These are phyloP conservation scores for Wickerhamiella lipophila DNA, from an alignment of 805 yeast species.

Conservation along the genomic window DNA sequence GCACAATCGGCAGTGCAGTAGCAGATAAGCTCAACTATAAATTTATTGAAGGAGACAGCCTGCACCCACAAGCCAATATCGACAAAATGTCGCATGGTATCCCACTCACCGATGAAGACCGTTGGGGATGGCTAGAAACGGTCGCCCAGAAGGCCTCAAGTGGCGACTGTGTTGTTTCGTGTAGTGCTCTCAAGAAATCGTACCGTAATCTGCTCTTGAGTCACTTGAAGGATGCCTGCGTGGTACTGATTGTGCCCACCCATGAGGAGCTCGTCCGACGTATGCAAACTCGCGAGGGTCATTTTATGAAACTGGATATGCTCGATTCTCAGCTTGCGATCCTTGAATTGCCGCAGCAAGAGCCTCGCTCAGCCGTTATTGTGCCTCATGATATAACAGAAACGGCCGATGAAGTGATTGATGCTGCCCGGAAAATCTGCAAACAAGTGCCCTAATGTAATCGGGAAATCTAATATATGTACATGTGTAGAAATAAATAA, in stretches of 20 bases:
- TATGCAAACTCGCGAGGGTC: constrained; percentile 53
- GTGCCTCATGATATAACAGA: not conserved
- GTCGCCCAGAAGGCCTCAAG: constrained; percentile 32
- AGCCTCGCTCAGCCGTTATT: constrained; percentile 11
- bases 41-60: constrained; percentile 74
- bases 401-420: constrained; percentile 1
- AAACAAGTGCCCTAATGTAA: not conserved
- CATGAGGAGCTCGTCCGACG: constrained; percentile 49
- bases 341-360: constrained; percentile 51
- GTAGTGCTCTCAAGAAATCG: constrained; percentile 67
- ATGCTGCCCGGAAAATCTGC: not conserved
- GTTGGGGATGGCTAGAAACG: constrained; percentile 75
- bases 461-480: too few relatives aligned
- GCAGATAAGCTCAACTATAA: constrained; percentile 36
- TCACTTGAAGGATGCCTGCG: constrained; percentile 30
- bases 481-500: too few relatives aligned
- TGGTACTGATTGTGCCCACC: constrained; percentile 56
- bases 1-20: constrained; percentile 54
- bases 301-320: constrained; percentile 83
- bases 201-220: constrained; percentile 54
- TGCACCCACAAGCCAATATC: constrained; percentile 62
- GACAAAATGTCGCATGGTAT: constrained; percentile 71
- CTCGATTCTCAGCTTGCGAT: constrained; percentile 62
- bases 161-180: constrained; percentile 46
- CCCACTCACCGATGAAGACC: constrained; percentile 78